Evolutionary conservation across 495 filamentous ascomycete genomes (phyloP), one percentile per base, ranked within the genome.

Genomic region (Daldinia grandis): DNA sequence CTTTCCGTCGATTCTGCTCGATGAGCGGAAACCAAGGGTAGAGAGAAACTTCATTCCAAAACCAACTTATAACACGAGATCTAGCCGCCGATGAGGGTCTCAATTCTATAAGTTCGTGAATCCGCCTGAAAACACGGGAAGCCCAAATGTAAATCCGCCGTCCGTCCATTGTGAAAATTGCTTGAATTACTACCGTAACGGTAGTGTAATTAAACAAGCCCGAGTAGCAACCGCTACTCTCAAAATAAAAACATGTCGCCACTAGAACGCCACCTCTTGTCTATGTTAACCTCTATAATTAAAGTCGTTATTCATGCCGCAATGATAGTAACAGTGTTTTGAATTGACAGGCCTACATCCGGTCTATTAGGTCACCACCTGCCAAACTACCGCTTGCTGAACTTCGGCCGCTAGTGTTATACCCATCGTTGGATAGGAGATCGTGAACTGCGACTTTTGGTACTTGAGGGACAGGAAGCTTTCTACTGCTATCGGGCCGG

Each of bases 381-480:
- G 81, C 76, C 12, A 85, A 66, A 69, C 83, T 85, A 75, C 79
- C 82, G 54, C 74, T 81, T 25, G 82, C 74, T n/a, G 81, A 84
- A 55, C 81, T 84, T 68, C 82, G 78, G 59, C 82, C 82, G 67
- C 83, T 85, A 27, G 62, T 56, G 67, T 79, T 80, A 76, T 89
- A 93, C 1, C 89, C 90, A 58, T 83, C 87, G 47, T 82, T 80
- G 1, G 87, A 84, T 62, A 98, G 80, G 69, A 98, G 84, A 72
- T 97, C 94, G 68, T 96, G 93, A 4, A 97, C 92, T 1, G 92
- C 90, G 17, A 97, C 91, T 76, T 94, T 96, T 58, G 93, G 93
- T 2, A 94, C 86, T 78, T 91, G 88, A 5, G 93, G 93, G n/a
- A 96, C 90, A 0, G 95, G 95, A n/a, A 99, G 83, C 80, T 98